Conservation (phyloP, 164 flowering plant genomes). For the Protea cynaroides region DNA sequence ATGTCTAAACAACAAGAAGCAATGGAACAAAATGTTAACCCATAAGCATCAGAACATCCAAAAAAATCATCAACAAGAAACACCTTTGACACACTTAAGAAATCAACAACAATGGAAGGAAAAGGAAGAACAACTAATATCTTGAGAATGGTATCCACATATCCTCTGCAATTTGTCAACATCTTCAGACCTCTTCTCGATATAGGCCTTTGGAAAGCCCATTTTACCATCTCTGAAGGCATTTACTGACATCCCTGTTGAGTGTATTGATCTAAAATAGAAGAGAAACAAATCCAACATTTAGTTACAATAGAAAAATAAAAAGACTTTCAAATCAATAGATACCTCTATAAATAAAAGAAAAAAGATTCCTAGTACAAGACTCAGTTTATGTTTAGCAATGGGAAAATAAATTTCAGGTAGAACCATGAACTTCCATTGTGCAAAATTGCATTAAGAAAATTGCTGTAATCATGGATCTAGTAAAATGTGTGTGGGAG, state of each 20-base stretch:
- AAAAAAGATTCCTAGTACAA: background rate
- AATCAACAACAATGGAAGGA: constrained; percentile 2
- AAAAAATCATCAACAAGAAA: too few relatives aligned
- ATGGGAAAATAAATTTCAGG: background rate
- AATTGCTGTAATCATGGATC: background rate
- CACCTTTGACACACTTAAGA: too few relatives aligned
- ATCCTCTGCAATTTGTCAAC: constrained; percentile 31
- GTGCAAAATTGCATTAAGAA: background rate
- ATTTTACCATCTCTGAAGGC: constrained; percentile 57
- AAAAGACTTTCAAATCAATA: background rate
- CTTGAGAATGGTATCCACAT: constrained; percentile 46
- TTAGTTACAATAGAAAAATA: background rate
- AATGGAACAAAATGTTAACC: too few relatives aligned
- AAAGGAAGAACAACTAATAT: constrained; percentile 26
- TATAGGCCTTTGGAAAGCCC: constrained; percentile 29
- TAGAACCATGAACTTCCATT: too few relatives aligned
- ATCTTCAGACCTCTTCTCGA: too few relatives aligned
- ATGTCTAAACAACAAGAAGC: too few relatives aligned
- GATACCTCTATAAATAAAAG: background rate
- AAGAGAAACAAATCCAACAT: constrained; percentile 1
- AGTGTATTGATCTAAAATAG: background rate
- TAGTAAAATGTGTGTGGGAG: too few relatives aligned
- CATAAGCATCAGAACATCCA: too few relatives aligned
- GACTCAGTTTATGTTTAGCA: background rate
- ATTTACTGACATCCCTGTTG: constrained; percentile 40